phyloP scores from a whole-genome alignment of 108 stramenopile genomes.

The Bacterosira constricta region DNA sequence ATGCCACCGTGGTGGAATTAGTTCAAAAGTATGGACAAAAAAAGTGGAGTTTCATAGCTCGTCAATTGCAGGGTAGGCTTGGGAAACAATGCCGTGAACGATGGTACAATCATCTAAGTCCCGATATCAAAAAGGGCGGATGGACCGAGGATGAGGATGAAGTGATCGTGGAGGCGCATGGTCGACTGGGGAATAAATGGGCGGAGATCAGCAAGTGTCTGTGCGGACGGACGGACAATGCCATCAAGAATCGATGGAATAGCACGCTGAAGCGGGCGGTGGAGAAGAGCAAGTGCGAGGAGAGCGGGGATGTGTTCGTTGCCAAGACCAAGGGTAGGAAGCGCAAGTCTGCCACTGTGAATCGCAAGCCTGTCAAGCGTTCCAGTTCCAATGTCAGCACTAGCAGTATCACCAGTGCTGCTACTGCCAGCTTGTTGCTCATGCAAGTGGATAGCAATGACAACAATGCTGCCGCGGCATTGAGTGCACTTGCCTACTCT shows the following conservation, averaged over 20 bases:
- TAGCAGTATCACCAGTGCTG: not conserved
- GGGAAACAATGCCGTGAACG: constrained; percentile 99
- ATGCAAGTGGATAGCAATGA: constrained; percentile 38
- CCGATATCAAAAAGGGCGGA: constrained; percentile 92
- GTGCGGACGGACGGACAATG: constrained; percentile 96
- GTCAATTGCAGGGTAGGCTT: constrained; percentile 89
- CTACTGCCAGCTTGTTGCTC: not conserved
- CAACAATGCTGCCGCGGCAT: constrained; percentile 38
- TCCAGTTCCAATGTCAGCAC: not conserved
- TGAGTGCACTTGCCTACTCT: constrained; percentile 42
- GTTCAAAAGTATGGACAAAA: constrained; percentile 84
- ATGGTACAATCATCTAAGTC: constrained; percentile 98
- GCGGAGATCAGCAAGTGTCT: constrained; percentile 96
- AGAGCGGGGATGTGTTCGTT: not conserved
- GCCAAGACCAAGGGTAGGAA: constrained; percentile 6
- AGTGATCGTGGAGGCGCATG: constrained; percentile 79
- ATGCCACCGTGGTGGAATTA: constrained; percentile 73
- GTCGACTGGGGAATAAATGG: constrained; percentile 89
- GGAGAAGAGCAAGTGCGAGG: not conserved
- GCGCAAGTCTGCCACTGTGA: constrained; percentile 20
- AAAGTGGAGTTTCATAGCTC: constrained; percentile 93
- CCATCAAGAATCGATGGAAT: constrained; percentile 99
- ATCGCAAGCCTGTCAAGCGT: not conserved
- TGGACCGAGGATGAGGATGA: constrained; percentile 94
- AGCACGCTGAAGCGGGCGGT: constrained; percentile 76